phyloP scores from a whole-genome alignment of 192 early-diverging fungal species.

The Radiomyces spectabilis region DNA sequence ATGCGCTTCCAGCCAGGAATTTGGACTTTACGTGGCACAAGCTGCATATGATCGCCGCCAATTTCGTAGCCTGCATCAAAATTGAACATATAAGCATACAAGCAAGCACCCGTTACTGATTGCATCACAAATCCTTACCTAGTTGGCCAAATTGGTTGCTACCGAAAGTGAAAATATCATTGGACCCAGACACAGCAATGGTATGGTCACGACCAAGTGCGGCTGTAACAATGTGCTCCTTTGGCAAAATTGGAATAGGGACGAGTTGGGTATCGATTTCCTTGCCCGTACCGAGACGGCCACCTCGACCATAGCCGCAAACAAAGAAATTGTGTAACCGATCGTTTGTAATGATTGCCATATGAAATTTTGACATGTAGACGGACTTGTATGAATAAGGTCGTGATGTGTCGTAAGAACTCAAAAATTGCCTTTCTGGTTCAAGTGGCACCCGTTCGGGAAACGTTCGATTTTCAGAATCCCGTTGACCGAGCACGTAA shows the following conservation, averaged over 20 bases:
- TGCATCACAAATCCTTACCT: no score
- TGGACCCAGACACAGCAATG: conserved; percentile 45
- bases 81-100: not conserved
- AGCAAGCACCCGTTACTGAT: no score
- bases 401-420: no score
- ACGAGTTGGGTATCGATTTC: conserved; percentile 46
- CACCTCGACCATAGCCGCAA: conserved; percentile 65
- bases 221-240: conserved; percentile 33
- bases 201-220: conserved; percentile 69
- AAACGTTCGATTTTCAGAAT: conserved; percentile 51
- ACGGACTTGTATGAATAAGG: conserved; percentile 25
- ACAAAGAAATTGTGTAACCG: conserved; percentile 32
- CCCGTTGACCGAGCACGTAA: conserved; percentile 57
- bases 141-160: conserved; percentile 60
- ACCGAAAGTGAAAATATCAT: conserved; percentile 59
- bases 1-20: conserved; percentile 42
- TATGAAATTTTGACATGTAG: conserved; percentile 65
- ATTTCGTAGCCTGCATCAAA: conserved; percentile 21
- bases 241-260: conserved; percentile 36
- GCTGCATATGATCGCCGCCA: conserved; percentile 31
- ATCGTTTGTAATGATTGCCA: conserved; percentile 42
- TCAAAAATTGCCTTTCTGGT: no score
- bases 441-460: conserved; percentile 56
- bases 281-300: conserved; percentile 56
- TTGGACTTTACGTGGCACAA: conserved; percentile 45